Evolutionary conservation across 2,329 filamentous ascomycete species (phyloP).

Genomic region (Fusarium hostae): DNA sequence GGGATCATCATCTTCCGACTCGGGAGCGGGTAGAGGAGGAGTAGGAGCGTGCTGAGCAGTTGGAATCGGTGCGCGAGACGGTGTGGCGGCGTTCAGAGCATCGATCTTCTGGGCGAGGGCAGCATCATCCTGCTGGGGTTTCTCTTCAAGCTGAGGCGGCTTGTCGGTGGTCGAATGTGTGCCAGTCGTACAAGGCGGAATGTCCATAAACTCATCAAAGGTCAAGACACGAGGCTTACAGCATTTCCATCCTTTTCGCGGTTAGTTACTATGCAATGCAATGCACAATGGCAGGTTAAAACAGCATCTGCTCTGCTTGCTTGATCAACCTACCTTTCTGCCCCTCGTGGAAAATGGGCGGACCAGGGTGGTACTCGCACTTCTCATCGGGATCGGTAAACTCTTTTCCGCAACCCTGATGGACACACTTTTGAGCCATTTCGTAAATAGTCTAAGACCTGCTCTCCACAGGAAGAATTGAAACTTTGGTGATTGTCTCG

Average conservation of each 20-base stretch:
- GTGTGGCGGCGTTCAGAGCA: constrained; percentile 61
- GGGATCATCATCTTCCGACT: constrained; percentile 90
- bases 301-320: neutral
- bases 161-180: constrained; percentile 89
- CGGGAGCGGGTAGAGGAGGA: constrained; percentile 71
- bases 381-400: constrained; percentile 85
- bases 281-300: neutral
- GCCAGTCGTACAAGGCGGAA: constrained; percentile 91
- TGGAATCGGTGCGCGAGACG: constrained; percentile 54
- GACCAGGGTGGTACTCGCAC: constrained; percentile 92
- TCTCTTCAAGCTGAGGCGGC: constrained; percentile 71
- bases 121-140: constrained; percentile 56
- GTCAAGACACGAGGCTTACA: constrained; percentile 97
- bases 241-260: constrained; percentile 90
- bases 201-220: constrained; percentile 96
- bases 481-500: constrained; percentile 1
- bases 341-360: constrained; percentile 95
- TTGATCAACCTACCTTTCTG: constrained; percentile 80
- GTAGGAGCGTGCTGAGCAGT: constrained; percentile 60
- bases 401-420: constrained; percentile 92
- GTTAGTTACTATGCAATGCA: neutral
- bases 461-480: constrained; percentile 10
- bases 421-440: constrained; percentile 90
- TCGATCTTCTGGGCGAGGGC: constrained; percentile 60
- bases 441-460: constrained; percentile 1